These are phyloP conservation scores for Cytospora piceicola DNA, from an alignment of 2,329 filamentous ascomycete species.

Conservation along the genomic window DNA sequence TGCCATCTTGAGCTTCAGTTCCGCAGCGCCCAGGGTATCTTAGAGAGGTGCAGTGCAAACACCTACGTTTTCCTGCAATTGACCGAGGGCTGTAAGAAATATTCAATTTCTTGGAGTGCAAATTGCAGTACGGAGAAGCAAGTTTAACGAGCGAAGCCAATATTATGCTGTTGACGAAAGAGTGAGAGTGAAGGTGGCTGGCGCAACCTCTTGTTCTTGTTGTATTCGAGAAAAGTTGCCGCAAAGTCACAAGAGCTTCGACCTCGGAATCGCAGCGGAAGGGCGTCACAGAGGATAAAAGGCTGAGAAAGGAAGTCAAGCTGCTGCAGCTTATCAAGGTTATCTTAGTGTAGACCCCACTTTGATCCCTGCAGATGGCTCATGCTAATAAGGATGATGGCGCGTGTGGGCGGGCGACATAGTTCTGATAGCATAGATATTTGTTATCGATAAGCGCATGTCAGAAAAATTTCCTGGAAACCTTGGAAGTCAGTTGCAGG, in stretches of 20 bases:
- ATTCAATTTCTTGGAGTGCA: not conserved
- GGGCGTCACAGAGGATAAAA: no score
- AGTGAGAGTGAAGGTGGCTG: not conserved
- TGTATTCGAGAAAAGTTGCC: not conserved
- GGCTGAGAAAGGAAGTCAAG: not conserved
- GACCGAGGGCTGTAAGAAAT: not conserved
- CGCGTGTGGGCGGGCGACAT: no score
- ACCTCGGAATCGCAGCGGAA: no score
- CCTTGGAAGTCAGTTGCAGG: not conserved
- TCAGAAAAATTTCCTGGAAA: not conserved
- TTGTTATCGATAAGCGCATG: not conserved
- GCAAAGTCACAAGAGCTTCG: not conserved
- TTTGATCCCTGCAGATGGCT: slow-evolving; percentile 19
- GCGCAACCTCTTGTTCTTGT: not conserved
- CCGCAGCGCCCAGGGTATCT: not conserved
- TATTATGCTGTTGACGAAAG: not conserved
- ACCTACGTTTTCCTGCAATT: not conserved
- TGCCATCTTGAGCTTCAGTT: slow-evolving; percentile 12
- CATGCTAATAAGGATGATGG: slow-evolving; percentile 5
- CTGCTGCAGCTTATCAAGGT: slow-evolving; percentile 25
- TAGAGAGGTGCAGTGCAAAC: not conserved
- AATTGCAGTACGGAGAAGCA: not conserved
- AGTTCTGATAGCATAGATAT: no score
- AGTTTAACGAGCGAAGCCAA: not conserved
- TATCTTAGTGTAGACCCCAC: slow-evolving; percentile 25